A percentile compares a stretch with the other conserved stretches of the same genome.
These are phyloP conservation scores for Coemansia erecta DNA, from an alignment of 192 early-diverging fungal genomes.

Conservation along the genomic window DNA sequence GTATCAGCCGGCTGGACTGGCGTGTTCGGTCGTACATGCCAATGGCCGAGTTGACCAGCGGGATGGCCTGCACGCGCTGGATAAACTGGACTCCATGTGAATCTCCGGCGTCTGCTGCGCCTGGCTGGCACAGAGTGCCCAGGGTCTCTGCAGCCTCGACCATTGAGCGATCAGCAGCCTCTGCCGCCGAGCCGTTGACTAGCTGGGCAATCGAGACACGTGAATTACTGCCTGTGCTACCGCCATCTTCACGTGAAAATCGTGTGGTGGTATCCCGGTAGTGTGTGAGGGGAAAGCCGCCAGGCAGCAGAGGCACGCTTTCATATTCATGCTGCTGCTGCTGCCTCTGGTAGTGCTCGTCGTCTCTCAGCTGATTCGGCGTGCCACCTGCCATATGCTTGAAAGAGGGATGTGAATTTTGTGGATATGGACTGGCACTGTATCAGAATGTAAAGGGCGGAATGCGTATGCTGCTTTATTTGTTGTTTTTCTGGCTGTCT, in stretches of 20 bases:
- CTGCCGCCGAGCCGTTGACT: slow-evolving; percentile 1
- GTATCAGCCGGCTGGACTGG: slow-evolving; percentile 56
- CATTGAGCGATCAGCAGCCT: slow-evolving; percentile 23
- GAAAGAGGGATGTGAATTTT: not conserved
- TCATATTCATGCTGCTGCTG: slow-evolving; percentile 3
- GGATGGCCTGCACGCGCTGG: slow-evolving; percentile 72
- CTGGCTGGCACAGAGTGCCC: slow-evolving; percentile 10
- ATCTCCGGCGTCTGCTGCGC: not conserved
- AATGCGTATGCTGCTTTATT: too few species aligned
- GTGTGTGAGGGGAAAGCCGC: not conserved
- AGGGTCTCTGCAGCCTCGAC: slow-evolving; percentile 27
- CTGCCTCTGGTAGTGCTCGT: not conserved
- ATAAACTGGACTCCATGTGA: slow-evolving; percentile 54
- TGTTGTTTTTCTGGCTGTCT: too few species aligned
- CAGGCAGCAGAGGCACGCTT: too few species aligned
- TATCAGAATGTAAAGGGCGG: too few species aligned
- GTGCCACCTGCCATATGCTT: too few species aligned
- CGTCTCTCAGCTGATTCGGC: not conserved
- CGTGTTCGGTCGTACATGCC: slow-evolving; percentile 74
- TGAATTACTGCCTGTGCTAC: not conserved
- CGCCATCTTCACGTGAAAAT: slow-evolving; percentile 29
- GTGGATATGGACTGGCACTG: too few species aligned
- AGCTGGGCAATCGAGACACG: slow-evolving; percentile 36
- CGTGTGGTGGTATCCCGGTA: too few species aligned
- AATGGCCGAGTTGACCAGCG: slow-evolving; percentile 74